These are phyloP conservation scores for Tagetes patula DNA, from an alignment of 129 eudicot species.

Conservation along the genomic window DNA sequence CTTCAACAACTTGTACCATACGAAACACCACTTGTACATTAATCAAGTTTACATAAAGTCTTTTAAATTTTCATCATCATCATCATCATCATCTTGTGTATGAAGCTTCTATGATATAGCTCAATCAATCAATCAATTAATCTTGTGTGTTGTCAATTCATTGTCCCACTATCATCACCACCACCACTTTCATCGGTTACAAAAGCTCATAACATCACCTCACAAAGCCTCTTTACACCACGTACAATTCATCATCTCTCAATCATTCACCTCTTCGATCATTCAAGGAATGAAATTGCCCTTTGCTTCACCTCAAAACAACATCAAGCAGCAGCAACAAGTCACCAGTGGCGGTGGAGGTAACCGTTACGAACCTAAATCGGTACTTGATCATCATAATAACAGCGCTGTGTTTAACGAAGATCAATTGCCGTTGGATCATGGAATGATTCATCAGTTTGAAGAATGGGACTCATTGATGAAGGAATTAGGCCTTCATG, in stretches of 20 bases:
- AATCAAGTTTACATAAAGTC: no score
- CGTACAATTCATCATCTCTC: background rate
- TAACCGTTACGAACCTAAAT: constrained; percentile 81
- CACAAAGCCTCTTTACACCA: constrained; percentile 1
- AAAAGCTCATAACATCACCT: constrained; percentile 63
- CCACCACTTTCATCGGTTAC: constrained; percentile 37
- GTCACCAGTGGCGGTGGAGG: constrained; percentile 18
- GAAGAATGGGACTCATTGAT: constrained; percentile 94
- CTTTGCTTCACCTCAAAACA: constrained; percentile 53
- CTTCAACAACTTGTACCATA: constrained; percentile 11
- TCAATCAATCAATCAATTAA: constrained; percentile 29
- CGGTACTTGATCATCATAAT: constrained; percentile 51
- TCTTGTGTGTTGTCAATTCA: constrained; percentile 37
- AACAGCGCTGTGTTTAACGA: constrained; percentile 29
- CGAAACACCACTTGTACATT: background rate
- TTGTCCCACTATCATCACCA: constrained; percentile 26
- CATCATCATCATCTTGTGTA: constrained; percentile 29
- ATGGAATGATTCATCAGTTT: constrained; percentile 58
- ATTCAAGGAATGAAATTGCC: constrained; percentile 84
- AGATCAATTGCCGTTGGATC: constrained; percentile 50
- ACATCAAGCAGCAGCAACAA: constrained; percentile 30
- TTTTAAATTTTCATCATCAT: no score
- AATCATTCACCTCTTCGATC: background rate
- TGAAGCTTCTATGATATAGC: constrained; percentile 45
- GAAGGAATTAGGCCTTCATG: constrained; percentile 85